Conservation (phyloP, 345 rosid genomes). For the Corchorus capsularis region DNA sequence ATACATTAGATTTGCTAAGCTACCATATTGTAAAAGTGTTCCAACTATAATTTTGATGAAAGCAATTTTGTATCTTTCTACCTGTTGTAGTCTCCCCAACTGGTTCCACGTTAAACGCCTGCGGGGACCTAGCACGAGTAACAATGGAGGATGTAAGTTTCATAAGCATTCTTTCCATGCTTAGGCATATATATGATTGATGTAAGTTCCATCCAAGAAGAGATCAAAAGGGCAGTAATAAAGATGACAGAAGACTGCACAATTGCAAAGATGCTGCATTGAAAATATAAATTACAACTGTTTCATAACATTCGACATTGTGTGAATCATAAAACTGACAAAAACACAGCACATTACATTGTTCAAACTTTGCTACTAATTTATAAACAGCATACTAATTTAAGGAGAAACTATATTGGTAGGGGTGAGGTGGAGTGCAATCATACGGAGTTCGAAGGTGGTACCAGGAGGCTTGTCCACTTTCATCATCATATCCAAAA, state of each 20-base stretch:
- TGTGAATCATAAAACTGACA: too few relatives aligned
- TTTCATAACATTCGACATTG: too few relatives aligned
- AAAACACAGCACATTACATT: too few relatives aligned
- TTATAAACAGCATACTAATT: conserved; percentile 17
- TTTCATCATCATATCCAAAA: conserved; percentile 1
- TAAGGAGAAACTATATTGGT: background rate
- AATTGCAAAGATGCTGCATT: background rate
- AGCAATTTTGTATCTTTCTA: background rate
- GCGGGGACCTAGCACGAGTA: too few relatives aligned
- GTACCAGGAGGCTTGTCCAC: background rate
- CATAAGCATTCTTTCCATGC: too few relatives aligned
- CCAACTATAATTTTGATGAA: background rate
- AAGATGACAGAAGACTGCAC: background rate
- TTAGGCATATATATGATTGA: too few relatives aligned
- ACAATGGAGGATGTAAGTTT: too few relatives aligned
- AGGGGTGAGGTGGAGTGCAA: background rate
- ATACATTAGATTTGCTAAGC: background rate
- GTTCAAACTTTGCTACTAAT: conserved; percentile 21
- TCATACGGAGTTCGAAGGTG: background rate
- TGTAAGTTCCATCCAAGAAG: too few relatives aligned
- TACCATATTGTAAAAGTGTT: background rate
- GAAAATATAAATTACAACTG: background rate
- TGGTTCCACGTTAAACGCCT: too few relatives aligned
- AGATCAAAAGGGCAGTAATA: too few relatives aligned
- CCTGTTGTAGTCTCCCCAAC: too few relatives aligned